Evolutionary conservation across 176 grass and related monocot genomes (phyloP), one percentile per base, ranked within the genome.

Genomic region (Calamus simplicifolius): DNA sequence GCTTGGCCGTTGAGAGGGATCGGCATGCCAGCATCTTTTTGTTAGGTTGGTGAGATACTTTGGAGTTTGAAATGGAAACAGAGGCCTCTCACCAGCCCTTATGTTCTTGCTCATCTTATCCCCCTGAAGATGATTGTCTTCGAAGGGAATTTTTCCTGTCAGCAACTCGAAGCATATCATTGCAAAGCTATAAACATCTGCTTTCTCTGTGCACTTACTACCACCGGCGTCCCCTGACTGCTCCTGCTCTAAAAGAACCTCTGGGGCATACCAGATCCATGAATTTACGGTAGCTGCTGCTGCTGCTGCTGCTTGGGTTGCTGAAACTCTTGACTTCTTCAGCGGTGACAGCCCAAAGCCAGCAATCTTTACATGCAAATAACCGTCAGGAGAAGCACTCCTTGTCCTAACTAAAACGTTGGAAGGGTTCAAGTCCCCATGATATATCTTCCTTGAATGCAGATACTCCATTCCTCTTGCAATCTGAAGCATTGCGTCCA

Each of bases 101-200:
- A 97, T 91, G 77, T 97, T 97, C 88, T 88, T 88, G 72, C 78
- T 91, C 63, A 81, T 97, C 79, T 91, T 91, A 54, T 91, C 87
- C 14, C 87, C 93, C 64, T 91, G 87, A 50, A 97, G 82, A 76
- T 90, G 87, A 50, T 88, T 85, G 71, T 97, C 93, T 69, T 97
- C 87, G 67, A 97, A 97, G 27, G 93, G 87, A 0, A 97, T 76
- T 80, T 97, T 97, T 21, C 93, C 93, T 0, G 93, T 91, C 56
- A 97, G 63, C 54, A 97, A 70, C 81, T 97, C 84, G 61, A 97
- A 97, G 77, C 87, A 85, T n/a, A 97, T 82, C 93, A 91, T 91
- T 5, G 69, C 55, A 62, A 91, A 91, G 73, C 93, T 88, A 63
- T 97, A 97, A 69, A 97, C 81, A 65, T 97, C 92, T 27, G 80